phyloP scores from a whole-genome alignment of 1,284 basidiomycete genomes.

The Wallemia hederae region DNA sequence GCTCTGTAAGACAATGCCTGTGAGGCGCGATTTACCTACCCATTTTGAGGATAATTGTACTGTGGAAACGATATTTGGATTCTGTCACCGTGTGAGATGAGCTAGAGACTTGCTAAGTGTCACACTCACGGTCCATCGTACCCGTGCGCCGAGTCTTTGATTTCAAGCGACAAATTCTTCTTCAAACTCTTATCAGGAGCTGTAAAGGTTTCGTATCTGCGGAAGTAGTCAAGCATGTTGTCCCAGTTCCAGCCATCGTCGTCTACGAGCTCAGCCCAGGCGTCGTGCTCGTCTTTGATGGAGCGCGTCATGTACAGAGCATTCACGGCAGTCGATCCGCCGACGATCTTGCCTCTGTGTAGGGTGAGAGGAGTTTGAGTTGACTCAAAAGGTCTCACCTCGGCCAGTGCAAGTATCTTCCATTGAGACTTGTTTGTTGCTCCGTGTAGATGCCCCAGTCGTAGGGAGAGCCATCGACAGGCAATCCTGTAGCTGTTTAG shows the following conservation, averaged over 20 bases:
- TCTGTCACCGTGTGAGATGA: neutral
- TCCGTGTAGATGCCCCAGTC: neutral
- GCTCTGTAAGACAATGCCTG: neutral
- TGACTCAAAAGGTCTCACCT: neutral
- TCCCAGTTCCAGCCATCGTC: neutral
- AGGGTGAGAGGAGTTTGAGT: too few species aligned
- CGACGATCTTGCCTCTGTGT: neutral
- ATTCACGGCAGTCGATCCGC: neutral
- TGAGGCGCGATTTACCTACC: neutral
- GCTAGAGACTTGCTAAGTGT: neutral
- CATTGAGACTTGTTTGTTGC: neutral
- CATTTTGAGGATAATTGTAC: neutral
- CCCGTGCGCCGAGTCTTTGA: neutral
- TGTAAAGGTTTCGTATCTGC: neutral
- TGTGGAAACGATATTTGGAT: neutral
- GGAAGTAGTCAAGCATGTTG: neutral
- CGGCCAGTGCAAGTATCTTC: neutral
- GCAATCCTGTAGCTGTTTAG: neutral
- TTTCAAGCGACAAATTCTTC: neutral
- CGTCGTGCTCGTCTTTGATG: neutral
- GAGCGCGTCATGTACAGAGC: neutral
- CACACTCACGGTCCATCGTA: neutral
- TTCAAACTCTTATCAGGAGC: neutral
- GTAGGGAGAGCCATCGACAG: neutral
- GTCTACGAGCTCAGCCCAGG: neutral